Base-by-base conservation (phyloP, 2,329 filamentous ascomycete genomes). In the Pseudogymnoascus pannorum region DNA sequence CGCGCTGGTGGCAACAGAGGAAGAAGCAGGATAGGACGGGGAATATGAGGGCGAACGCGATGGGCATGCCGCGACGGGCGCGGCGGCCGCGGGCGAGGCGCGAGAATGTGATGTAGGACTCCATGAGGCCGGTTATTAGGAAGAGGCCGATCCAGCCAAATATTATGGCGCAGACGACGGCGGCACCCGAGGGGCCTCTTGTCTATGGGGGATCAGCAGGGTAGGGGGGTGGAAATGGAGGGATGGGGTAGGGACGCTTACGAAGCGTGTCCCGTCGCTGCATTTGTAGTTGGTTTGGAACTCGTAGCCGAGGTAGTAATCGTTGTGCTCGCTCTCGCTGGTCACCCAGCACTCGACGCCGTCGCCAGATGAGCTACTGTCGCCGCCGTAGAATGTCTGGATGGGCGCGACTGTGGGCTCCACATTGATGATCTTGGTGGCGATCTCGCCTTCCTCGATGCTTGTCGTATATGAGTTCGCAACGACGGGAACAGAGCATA, bases 71-170 rank as follows among this genome's bases (percentile, higher is more conserved):
- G 33, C 54, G 54, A 20, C 54, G 54, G 29, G 54, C 54, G 54
- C 18, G 33, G 26, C 54, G 54, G 48, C 18, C 38, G 40, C 38
- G 44, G 14, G 2, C 18, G 35, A 36, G 61, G 29, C 33, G 29
- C 0, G 16, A 24, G 42, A 74, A 61, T 58, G 74, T 72, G 7
- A 74, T 68, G 44, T 74, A 72, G 60, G 67, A 71, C 64, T 74
- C 72, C 44, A 73, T 73, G 58, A 73, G 68, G 7, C 69, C 73
- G 0, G 72, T 71, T 3, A 70, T 69, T 40, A 75, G 62, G 63
- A 71, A 75, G 51, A 59, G 38, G 68, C 59, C 65, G 2, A 62
- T 44, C 26, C 64, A 64, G 48, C 66, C 66, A 33, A 65, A 62
- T 26, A 61, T 38, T 9, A 57, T 62, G 6, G 3, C 14, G 14